These are phyloP conservation scores for Metschnikowia baotianmanensis DNA, from an alignment of 805 yeast genomes.

Conservation along the genomic window DNA sequence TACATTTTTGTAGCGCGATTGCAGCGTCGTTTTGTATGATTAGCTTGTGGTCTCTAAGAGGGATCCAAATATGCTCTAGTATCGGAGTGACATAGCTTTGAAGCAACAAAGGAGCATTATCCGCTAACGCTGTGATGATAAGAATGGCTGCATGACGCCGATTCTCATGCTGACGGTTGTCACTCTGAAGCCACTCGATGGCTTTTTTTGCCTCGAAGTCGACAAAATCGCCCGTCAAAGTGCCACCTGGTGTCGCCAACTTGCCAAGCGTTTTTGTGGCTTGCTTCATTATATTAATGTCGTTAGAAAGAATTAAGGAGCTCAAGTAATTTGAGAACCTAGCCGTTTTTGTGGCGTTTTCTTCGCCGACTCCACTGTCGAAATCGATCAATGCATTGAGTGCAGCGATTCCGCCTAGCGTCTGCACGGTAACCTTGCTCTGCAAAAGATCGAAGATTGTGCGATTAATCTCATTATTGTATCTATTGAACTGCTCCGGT, in stretches of 20 bases:
- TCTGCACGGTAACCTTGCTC: conserved; percentile 65
- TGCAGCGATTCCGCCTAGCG: conserved; percentile 89
- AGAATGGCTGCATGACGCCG: conserved; percentile 90
- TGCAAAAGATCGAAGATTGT: conserved; percentile 83
- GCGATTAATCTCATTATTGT: conserved; percentile 82
- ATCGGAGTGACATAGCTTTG: conserved; percentile 76
- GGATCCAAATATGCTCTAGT: conserved; percentile 82
- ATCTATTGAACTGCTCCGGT: conserved; percentile 75
- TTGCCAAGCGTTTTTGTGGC: conserved; percentile 89
- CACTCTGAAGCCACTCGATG: conserved; percentile 88
- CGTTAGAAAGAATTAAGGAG: conserved; percentile 75
- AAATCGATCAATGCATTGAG: conserved; percentile 84
- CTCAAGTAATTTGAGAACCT: conserved; percentile 87
- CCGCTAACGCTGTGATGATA: conserved; percentile 78
- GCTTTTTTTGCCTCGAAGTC: conserved; percentile 89
- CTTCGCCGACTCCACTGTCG: conserved; percentile 73
- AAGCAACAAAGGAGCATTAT: conserved; percentile 80
- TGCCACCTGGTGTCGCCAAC: conserved; percentile 85
- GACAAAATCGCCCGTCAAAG: conserved; percentile 87
- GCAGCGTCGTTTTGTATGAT: conserved; percentile 84
- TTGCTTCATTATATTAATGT: conserved; percentile 76
- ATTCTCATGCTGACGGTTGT: conserved; percentile 66
- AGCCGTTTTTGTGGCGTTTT: conserved; percentile 83
- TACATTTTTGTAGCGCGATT: conserved; percentile 69
- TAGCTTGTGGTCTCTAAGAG: conserved; percentile 74